Conservation (phyloP, 1,284 basidiomycete species). For the Ganoderma resinaceum region DNA sequence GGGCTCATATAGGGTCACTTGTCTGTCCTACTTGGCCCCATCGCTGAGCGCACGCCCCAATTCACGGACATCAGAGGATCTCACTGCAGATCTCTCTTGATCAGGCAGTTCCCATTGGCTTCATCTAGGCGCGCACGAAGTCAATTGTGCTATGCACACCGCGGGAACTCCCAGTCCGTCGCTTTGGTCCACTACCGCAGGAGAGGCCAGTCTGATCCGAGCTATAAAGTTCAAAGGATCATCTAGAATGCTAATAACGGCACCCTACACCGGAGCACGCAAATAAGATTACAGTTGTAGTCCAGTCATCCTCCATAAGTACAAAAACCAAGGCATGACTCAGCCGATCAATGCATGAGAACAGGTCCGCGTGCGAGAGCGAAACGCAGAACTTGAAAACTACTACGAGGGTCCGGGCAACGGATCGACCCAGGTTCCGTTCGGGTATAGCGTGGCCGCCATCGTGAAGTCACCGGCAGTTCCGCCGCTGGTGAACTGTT, state of each 20-base stretch:
- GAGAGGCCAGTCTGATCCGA: background rate
- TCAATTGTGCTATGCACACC: background rate
- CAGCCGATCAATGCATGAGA: conserved; percentile 7
- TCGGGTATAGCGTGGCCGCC: conserved; percentile 79
- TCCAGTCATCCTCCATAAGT: conserved; percentile 22
- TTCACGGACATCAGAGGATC: conserved; percentile 21
- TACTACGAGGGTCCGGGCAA: conserved; percentile 67
- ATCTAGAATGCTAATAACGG: conserved; percentile 10
- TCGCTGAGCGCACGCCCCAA: conserved; percentile 10
- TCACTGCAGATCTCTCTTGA: conserved; percentile 24
- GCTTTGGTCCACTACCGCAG: background rate
- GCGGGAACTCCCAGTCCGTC: background rate
- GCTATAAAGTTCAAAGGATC: conserved; percentile 1
- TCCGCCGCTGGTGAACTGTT: conserved; percentile 61
- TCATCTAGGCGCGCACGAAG: conserved; percentile 21
- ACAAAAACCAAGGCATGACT: conserved; percentile 14
- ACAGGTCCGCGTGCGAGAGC: background rate
- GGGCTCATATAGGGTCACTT: conserved; percentile 22
- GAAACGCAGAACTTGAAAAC: background rate
- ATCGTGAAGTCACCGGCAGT: conserved; percentile 82
- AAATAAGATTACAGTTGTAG: conserved; percentile 25
- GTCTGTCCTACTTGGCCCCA: background rate
- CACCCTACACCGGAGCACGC: conserved; percentile 18
- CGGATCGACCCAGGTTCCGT: conserved; percentile 84
- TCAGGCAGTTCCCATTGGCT: conserved; percentile 23